Evolutionary conservation across 495 filamentous ascomycete species (phyloP), one percentile per base, ranked within the genome.

Genomic region (Elasticomyces elasticus): DNA sequence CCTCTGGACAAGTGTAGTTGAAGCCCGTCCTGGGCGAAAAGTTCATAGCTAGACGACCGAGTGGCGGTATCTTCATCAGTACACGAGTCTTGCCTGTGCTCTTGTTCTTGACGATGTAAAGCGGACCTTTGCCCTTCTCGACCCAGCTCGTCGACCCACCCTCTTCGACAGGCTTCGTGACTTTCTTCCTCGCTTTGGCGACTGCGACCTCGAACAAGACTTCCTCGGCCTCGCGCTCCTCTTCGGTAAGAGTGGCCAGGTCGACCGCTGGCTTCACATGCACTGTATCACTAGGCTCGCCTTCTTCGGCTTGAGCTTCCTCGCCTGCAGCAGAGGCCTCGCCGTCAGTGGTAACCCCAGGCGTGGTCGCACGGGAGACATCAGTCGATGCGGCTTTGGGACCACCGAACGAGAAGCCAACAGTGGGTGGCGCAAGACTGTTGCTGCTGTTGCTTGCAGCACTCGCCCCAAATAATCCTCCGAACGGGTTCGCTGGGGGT

Each of bases 91-190:
- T 55, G 22, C 63, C 63, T 5, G 57, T 62, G n/a, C 31, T 40
- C 50, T 64, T 62, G 56, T 67, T 59, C 50, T 55, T 59, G 31
- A 67, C 50, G 22, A 67, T 47, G 17, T 64, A 62, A 12, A 67
- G 28, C 20, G 62, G 64, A 0, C 64, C 64, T 41, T 58, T 55
- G 31, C 64, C 64, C 15, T 49, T 38, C 28, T 56, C 60, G 6
- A 47, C 28, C 60, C 57, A 67, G n/a, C 41, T 45, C 3, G 24
- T 37, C 5, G 38, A 15, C 12, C 27, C 51, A 23, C 45, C 44
- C 13, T 47, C 25, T 43, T 55, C n/a, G n/a, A n/a, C n/a, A n/a
- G n/a, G n/a, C n/a, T n/a, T 62, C 26, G 51, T 23, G 61, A 55
- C 50, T 6, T 27, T 48, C 49, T 60, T 57, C 51, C 43, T 41